A percentile compares a stretch with the other conserved stretches of the same genome.
Conservation (phyloP, 2,329 filamentous ascomycete genomes). For the Fusarium sp. region DNA sequence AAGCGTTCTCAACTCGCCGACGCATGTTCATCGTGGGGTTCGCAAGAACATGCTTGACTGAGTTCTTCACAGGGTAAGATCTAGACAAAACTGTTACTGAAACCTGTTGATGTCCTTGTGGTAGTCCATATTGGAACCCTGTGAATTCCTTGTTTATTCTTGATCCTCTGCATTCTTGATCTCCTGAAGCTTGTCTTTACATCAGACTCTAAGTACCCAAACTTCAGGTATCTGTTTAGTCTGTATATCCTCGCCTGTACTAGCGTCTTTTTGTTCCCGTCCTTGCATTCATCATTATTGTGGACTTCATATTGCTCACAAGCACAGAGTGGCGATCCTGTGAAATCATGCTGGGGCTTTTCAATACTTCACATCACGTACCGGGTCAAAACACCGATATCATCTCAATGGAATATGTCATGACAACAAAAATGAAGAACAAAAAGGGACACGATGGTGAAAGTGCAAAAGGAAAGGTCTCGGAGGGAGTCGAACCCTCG, state of each 20-base stretch:
- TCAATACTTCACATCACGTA: accelerated
- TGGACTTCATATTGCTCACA: background rate
- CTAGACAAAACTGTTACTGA: accelerated
- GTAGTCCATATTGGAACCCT: accelerated
- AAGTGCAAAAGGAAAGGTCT: background rate
- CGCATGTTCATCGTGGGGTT: background rate
- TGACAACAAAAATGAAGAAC: accelerated
- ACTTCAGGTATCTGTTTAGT: background rate
- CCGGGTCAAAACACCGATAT: accelerated
- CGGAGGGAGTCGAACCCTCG: slow-evolving; percentile 6
- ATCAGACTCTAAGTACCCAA: no score
- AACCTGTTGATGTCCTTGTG: accelerated
- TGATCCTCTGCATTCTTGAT: background rate
- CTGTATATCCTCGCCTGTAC: accelerated
- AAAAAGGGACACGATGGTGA: accelerated
- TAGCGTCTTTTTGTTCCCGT: accelerated
- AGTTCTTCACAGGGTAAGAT: background rate
- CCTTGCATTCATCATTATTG: accelerated
- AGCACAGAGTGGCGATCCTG: background rate
- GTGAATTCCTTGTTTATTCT: background rate
- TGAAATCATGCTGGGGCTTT: background rate
- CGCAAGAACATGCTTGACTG: no score
- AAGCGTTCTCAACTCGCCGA: no score
- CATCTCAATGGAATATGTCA: accelerated
- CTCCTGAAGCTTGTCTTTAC: no score